Evolutionary conservation across 257 asterid genomes (phyloP).

Genomic region (Ocimum tenuiflorum): DNA sequence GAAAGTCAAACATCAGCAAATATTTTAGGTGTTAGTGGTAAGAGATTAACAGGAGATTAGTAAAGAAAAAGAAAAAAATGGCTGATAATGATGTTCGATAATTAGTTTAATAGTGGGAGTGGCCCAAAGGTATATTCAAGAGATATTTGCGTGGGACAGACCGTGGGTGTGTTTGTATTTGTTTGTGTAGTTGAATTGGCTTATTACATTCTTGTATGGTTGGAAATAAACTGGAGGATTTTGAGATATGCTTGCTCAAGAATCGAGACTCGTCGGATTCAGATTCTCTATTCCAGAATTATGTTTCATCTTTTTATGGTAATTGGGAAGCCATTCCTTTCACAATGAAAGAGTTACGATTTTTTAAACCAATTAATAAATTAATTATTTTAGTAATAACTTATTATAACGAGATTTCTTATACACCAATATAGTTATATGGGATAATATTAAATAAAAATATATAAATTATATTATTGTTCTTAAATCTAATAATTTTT

Average conservation of each 20-base stretch:
- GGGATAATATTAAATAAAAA: no score
- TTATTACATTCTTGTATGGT: constrained; percentile 21
- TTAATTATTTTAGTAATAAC: no score
- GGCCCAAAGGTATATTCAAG: constrained; percentile 28
- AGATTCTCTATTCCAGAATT: constrained; percentile 10
- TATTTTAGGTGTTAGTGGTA: not conserved
- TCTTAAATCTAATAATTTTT: no score
- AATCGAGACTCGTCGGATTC: no score
- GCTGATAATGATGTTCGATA: not conserved
- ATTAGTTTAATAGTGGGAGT: not conserved
- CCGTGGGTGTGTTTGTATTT: not conserved
- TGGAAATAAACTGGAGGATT: constrained; percentile 9
- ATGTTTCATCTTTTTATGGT: no score
- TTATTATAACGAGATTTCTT: no score
- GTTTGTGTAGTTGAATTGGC: constrained; percentile 24
- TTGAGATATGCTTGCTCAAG: not conserved
- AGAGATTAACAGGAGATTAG: not conserved
- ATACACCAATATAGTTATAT: no score
- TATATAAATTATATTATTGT: no score
- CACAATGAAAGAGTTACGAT: no score
- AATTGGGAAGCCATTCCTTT: no score
- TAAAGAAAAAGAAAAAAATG: not conserved
- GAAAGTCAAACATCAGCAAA: constrained; percentile 20
- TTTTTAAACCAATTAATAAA: no score
- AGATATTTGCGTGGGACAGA: constrained; percentile 2